Conservation (phyloP, 2,329 filamentous ascomycete species). For the Cytospora piceicola region DNA sequence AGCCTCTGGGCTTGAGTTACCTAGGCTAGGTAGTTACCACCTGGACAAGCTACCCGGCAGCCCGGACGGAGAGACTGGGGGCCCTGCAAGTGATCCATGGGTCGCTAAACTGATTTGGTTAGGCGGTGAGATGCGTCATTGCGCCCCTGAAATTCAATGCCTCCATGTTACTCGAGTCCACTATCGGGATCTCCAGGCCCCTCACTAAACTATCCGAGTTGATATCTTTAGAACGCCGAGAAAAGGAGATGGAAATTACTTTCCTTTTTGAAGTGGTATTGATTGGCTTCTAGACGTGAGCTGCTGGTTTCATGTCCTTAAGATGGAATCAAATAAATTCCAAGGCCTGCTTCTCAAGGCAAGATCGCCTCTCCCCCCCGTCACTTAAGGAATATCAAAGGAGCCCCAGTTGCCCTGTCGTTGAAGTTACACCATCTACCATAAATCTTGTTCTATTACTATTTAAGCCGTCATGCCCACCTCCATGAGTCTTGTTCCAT, state of each 20-base stretch:
- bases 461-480: slow-evolving; percentile 38
- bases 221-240: slow-evolving; percentile 21
- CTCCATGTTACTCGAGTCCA: neutral
- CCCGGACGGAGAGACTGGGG: neutral
- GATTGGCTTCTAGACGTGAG: neutral
- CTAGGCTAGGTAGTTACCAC: too few relatives aligned
- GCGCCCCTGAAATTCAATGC: neutral
- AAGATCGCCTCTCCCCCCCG: neutral
- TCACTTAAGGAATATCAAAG: neutral
- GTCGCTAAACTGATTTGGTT: slow-evolving; percentile 12
- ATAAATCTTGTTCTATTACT: slow-evolving; percentile 18
- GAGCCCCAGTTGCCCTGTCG: neutral
- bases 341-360: neutral
- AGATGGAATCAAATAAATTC: neutral
- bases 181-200: slow-evolving; percentile 13
- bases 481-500: slow-evolving; percentile 25
- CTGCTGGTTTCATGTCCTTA: neutral
- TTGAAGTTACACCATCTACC: slow-evolving; percentile 8
- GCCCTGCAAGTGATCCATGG: slow-evolving; percentile 5
- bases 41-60: neutral
- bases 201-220: slow-evolving; percentile 10
- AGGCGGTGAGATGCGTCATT: slow-evolving; percentile 17
- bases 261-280: slow-evolving; percentile 13
- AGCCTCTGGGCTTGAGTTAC: too few relatives aligned
- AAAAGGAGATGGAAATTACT: slow-evolving; percentile 23